Percentiles rank a stretch among this genome's conserved stretches.
These are phyloP conservation scores for Pythium dissimile DNA, from an alignment of 352 stramenopile genomes.

Conservation along the genomic window DNA sequence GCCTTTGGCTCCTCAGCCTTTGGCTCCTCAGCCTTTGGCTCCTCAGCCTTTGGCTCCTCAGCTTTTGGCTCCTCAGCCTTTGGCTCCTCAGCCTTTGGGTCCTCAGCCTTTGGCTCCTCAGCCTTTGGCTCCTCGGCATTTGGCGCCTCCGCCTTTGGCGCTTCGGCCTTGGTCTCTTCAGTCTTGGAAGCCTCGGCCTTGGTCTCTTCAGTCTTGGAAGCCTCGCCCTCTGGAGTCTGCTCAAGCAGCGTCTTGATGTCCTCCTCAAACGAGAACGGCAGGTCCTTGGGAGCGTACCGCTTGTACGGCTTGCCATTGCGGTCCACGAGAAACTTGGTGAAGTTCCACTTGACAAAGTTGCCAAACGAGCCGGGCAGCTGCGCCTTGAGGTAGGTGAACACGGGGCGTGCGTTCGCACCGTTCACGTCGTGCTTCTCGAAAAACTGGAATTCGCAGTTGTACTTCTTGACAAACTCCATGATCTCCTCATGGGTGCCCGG, in stretches of 20 bases:
- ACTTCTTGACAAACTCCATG: constrained; percentile 54
- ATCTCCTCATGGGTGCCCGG: constrained; percentile 60
- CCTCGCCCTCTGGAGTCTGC: constrained; percentile 26
- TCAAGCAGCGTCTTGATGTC: constrained; percentile 76
- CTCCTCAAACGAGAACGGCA: constrained; percentile 67
- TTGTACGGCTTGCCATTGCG: constrained; percentile 71
- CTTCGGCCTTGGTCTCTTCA: constrained; percentile 25
- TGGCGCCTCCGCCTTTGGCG: constrained; percentile 14
- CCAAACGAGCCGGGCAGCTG: constrained; percentile 38
- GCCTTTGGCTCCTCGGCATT: not conserved
- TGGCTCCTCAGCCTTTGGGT: constrained; percentile 30
- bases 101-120: too few species aligned
- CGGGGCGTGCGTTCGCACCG: constrained; percentile 62
- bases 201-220: not conserved
- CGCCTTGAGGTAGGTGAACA: constrained; percentile 83
- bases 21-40: constrained; percentile 1
- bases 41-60: not conserved
- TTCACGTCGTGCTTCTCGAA: constrained; percentile 86
- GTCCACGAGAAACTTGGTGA: constrained; percentile 90
- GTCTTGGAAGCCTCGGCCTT: not conserved
- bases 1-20: constrained; percentile 3
- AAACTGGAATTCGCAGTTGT: constrained; percentile 43
- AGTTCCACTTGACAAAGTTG: constrained; percentile 88
- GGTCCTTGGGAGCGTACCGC: constrained; percentile 68
- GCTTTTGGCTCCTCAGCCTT: not conserved